Conservation (phyloP, 2,329 filamentous ascomycete species). For the Fusarium denticulatum region DNA sequence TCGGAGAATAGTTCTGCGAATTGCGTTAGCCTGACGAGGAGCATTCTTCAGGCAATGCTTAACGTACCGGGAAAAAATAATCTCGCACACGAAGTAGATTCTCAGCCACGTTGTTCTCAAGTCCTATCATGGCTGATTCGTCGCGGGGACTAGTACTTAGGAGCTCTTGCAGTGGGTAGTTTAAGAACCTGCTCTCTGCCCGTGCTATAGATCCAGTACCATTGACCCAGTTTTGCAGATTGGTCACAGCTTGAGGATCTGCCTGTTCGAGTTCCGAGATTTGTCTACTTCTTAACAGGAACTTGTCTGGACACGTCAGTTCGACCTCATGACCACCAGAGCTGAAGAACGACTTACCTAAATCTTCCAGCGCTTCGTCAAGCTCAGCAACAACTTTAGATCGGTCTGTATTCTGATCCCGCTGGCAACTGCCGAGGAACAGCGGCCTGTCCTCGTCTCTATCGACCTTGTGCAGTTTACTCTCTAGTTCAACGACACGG, state of each 20-base stretch:
- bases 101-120: not conserved
- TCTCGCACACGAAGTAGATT: not conserved
- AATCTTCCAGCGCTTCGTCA: fast-evolving
- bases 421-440: not conserved
- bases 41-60: no score
- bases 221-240: not conserved
- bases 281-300: not conserved
- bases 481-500: not conserved
- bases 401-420: not conserved
- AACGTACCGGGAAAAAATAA: not conserved
- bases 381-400: not conserved
- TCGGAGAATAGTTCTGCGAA: not conserved
- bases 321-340: no score
- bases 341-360: not conserved
- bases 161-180: not conserved
- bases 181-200: not conserved
- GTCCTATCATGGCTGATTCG: not conserved
- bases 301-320: not conserved
- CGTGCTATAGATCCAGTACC: not conserved
- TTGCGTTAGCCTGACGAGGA: fast-evolving
- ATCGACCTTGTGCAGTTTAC: not conserved
- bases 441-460: not conserved
- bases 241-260: fast-evolving
- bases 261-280: not conserved
- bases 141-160: not conserved